Conservation (phyloP, 2,329 filamentous ascomycete species). For the Myriangium duriaei region DNA sequence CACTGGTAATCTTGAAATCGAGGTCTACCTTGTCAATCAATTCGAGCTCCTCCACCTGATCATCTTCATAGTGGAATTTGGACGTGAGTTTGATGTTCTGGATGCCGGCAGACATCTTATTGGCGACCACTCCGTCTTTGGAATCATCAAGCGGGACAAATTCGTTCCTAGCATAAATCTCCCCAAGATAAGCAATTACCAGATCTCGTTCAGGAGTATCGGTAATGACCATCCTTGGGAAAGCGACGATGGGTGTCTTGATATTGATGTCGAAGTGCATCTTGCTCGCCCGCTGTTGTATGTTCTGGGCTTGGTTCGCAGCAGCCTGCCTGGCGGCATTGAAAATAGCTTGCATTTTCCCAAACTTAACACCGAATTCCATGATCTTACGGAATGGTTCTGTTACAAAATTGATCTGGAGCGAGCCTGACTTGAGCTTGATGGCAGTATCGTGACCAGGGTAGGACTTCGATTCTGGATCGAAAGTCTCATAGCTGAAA, state of each 20-base stretch:
- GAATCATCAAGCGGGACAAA: constrained; percentile 77
- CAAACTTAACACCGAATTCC: constrained; percentile 95
- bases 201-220: constrained; percentile 64
- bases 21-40: constrained; percentile 96
- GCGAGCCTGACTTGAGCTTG: constrained; percentile 78
- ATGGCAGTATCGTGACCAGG: constrained; percentile 92
- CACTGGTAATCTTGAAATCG: constrained; percentile 81
- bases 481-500: constrained; percentile 95
- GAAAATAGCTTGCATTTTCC: constrained; percentile 98
- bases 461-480: constrained; percentile 61
- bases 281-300: constrained; percentile 79
- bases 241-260: constrained; percentile 91
- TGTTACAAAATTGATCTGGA: constrained; percentile 93
- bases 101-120: constrained; percentile 83
- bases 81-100: constrained; percentile 86
- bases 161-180: constrained; percentile 92
- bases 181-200: constrained; percentile 84
- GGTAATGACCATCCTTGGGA: constrained; percentile 64
- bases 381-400: constrained; percentile 98
- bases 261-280: constrained; percentile 91
- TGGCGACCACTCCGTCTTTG: constrained; percentile 60
- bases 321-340: constrained; percentile 93
- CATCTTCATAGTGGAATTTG: constrained; percentile 66
- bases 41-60: constrained; percentile 71
- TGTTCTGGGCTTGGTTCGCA: constrained; percentile 80